phyloP scores from a whole-genome alignment of 441 rosid species.

The Theobroma grandiflorum region DNA sequence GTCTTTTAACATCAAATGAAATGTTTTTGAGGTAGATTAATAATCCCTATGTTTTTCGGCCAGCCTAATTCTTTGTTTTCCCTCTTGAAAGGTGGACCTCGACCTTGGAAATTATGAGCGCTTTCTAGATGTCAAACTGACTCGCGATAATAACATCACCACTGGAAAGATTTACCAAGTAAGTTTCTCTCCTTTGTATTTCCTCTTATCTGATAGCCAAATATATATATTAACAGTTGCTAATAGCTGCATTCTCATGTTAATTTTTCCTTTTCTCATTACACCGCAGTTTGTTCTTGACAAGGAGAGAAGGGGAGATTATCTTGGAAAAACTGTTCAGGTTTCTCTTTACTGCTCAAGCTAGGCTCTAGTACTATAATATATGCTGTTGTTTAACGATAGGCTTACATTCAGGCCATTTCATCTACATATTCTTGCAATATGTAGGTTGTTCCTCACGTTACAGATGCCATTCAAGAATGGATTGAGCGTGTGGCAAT shows the following conservation, averaged over 20 bases:
- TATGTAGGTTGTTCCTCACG: conserved; percentile 90
- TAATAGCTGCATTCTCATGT: background rate
- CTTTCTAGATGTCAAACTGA: conserved; percentile 81
- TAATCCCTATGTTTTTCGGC: background rate
- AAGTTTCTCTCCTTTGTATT: conserved; percentile 33
- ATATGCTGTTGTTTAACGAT: conserved; percentile 5
- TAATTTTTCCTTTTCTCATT: conserved; percentile 15
- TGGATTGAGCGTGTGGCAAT: conserved; percentile 88
- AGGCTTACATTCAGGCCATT: background rate
- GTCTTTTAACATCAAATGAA: conserved; percentile 1
- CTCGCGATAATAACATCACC: conserved; percentile 88
- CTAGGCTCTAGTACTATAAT: background rate
- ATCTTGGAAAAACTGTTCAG: conserved; percentile 96
- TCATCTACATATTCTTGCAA: conserved; percentile 14
- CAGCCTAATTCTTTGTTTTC: background rate
- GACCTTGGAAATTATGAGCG: conserved; percentile 99
- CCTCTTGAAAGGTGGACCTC: conserved; percentile 79
- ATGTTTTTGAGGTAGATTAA: background rate
- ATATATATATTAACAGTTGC: background rate
- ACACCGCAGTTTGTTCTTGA: conserved; percentile 69
- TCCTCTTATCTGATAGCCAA: background rate
- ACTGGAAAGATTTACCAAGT: conserved; percentile 95
- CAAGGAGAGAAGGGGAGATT: conserved; percentile 96
- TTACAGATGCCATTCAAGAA: conserved; percentile 96
- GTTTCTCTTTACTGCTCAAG: conserved; percentile 37